Percentiles rank a stretch among this genome's conserved stretches.
Evolutionary conservation across 768 basidiomycete genomes (phyloP).

Genomic region (Mycena filopes): DNA sequence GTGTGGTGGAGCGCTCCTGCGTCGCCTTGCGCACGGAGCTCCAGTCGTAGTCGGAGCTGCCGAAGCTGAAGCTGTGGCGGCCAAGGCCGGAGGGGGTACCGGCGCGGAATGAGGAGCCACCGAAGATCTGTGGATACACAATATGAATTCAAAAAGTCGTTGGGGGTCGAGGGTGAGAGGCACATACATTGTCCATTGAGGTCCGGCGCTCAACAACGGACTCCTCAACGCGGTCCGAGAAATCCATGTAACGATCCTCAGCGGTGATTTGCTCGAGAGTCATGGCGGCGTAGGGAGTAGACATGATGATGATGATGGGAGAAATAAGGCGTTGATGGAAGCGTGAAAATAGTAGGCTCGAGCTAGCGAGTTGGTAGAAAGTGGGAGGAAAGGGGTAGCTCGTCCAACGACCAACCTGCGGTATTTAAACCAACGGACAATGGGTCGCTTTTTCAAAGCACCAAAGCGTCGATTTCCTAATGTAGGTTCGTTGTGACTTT

Average conservation of each 20-base stretch:
- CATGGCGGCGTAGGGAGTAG: not conserved
- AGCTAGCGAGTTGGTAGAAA: not conserved
- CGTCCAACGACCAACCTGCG: not conserved
- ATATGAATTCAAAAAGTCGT: not conserved
- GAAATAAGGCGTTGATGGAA: not conserved
- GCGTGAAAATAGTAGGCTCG: conserved; percentile 9
- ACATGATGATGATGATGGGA: not conserved
- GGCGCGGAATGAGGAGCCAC: not conserved
- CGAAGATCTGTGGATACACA: conserved; percentile 12
- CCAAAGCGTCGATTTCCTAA: conserved; percentile 13
- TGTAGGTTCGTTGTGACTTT: not conserved
- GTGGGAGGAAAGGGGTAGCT: not conserved
- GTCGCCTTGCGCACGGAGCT: conserved; percentile 10
- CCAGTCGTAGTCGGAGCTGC: not conserved
- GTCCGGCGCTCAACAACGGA: conserved; percentile 6
- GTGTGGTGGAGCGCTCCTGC: not conserved
- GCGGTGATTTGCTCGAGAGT: not conserved
- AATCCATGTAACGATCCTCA: not conserved
- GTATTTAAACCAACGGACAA: conserved; percentile 18
- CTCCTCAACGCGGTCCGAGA: not conserved
- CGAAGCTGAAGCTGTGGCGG: conserved; percentile 3
- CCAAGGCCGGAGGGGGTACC: not conserved
- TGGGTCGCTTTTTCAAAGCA: conserved; percentile 1
- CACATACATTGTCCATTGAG: conserved; percentile 9
- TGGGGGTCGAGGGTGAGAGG: not conserved